Percentiles rank a stretch among this genome's conserved stretches.
phyloP scores from a whole-genome alignment of 805 yeast species.

The Torulaspora delbrueckii region DNA sequence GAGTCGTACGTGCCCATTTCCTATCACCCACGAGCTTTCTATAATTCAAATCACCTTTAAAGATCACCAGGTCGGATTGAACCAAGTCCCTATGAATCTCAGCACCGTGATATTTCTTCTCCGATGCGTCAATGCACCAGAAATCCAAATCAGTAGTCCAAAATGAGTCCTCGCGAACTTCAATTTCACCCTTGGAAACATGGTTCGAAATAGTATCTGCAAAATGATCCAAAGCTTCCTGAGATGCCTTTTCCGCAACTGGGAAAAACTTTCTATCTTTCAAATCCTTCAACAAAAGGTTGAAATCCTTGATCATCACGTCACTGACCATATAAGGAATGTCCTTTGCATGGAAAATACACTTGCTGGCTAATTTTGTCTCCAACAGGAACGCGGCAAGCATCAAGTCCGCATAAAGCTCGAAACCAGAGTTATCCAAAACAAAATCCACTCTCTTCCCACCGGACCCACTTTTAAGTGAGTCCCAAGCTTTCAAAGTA shows the following conservation, averaged over 20 bases:
- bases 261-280: constrained; percentile 48
- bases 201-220: constrained; percentile 44
- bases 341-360: constrained; percentile 81
- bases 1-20: constrained; percentile 77
- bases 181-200: constrained; percentile 44
- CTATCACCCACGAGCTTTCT: constrained; percentile 91
- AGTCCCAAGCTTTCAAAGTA: constrained; percentile 59
- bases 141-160: constrained; percentile 83
- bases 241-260: constrained; percentile 13
- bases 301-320: constrained; percentile 79
- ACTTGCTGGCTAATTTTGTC: constrained; percentile 53
- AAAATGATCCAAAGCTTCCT: constrained; percentile 45
- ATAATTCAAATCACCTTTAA: constrained; percentile 95
- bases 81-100: constrained; percentile 56
- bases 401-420: constrained; percentile 79
- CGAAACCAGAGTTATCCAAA: constrained; percentile 93
- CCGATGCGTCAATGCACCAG: constrained; percentile 58
- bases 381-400: constrained; percentile 65
- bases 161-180: constrained; percentile 58
- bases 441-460: constrained; percentile 66
- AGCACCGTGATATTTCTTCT: constrained; percentile 48
- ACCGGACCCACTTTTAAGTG: constrained; percentile 26
- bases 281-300: constrained; percentile 52
- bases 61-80: constrained; percentile 65
- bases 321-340: constrained; percentile 98